These are phyloP conservation scores for Sicyos baderoa DNA, from an alignment of 306 rosid species.

Conservation along the genomic window DNA sequence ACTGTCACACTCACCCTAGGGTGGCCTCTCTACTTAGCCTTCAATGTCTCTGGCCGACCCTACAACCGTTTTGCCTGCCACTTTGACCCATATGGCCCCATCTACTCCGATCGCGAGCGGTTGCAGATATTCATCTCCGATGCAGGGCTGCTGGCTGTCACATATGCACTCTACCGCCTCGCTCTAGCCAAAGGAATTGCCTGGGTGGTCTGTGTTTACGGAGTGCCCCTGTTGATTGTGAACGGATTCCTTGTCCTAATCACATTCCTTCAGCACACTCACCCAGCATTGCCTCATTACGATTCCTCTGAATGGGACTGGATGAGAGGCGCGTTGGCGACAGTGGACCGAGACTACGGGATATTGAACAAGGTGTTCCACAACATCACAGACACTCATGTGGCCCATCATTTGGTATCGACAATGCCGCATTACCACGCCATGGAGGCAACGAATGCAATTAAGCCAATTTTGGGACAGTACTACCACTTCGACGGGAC, in stretches of 20 bases:
- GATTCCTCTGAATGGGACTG: slow-evolving; percentile 91
- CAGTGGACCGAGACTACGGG: slow-evolving; percentile 86
- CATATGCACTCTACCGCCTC: slow-evolving; percentile 49
- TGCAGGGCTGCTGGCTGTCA: slow-evolving; percentile 36
- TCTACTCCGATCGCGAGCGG: slow-evolving; percentile 59
- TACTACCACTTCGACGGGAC: slow-evolving; percentile 67
- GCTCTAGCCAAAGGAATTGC: slow-evolving; percentile 56
- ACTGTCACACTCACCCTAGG: slow-evolving; percentile 43
- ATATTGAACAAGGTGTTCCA: slow-evolving; percentile 87
- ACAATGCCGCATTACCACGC: slow-evolving; percentile 91
- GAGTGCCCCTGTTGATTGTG: slow-evolving; percentile 66
- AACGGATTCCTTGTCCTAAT: slow-evolving; percentile 78
- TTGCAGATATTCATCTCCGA: slow-evolving; percentile 64
- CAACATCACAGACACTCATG: slow-evolving; percentile 90
- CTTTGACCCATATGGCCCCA: slow-evolving; percentile 69
- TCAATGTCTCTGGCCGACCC: slow-evolving; percentile 59
- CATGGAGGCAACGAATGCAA: slow-evolving; percentile 80
- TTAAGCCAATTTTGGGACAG: slow-evolving; percentile 57
- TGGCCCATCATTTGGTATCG: slow-evolving; percentile 86
- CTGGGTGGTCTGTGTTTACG: slow-evolving; percentile 73
- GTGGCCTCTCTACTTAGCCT: slow-evolving; percentile 71
- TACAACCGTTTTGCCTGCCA: slow-evolving; percentile 71
- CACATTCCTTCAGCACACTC: slow-evolving; percentile 92
- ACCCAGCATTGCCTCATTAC: slow-evolving; percentile 78
- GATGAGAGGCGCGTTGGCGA: slow-evolving; percentile 87